Percentiles rank a stretch among this genome's conserved stretches.
phyloP scores from a whole-genome alignment of 1,284 basidiomycete genomes.

The Papiliotrema laurentii region DNA sequence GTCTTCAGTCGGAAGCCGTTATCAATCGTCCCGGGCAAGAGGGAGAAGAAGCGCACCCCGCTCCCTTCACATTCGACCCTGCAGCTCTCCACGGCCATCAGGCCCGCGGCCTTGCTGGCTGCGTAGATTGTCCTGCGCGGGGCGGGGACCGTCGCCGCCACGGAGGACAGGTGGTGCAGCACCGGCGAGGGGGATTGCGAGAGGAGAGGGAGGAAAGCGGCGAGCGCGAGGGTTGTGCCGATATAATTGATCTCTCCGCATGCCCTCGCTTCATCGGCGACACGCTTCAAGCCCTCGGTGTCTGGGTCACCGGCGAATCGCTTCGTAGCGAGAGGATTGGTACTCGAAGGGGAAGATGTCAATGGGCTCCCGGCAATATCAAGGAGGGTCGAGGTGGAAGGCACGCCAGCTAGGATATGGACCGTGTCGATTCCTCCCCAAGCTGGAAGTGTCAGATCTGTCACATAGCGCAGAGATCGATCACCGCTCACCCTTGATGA shows the following conservation, averaged over 20 bases:
- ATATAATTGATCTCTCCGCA: conserved; percentile 50
- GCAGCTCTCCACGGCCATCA: conserved; percentile 68
- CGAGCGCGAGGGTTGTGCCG: conserved; percentile 51
- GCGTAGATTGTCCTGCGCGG: conserved; percentile 82
- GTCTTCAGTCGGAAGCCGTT: conserved; percentile 71
- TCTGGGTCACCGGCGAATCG: conserved; percentile 13
- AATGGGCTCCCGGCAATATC: conserved; percentile 59
- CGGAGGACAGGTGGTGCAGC: conserved; percentile 72
- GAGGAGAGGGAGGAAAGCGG: conserved; percentile 68
- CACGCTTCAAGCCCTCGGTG: conserved; percentile 40
- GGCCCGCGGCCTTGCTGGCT: conserved; percentile 75
- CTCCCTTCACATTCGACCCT: conserved; percentile 54
- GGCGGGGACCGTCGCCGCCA: conserved; percentile 74
- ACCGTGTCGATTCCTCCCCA: conserved; percentile 82
- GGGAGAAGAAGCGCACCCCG: conserved; percentile 47
- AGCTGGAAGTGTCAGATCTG: too few species aligned
- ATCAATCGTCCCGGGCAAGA: conserved; percentile 52
- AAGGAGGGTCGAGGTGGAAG: conserved; percentile 72
- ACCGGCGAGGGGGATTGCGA: conserved; percentile 66
- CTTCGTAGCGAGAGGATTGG: not conserved
- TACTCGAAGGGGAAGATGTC: conserved; percentile 7
- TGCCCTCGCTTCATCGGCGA: conserved; percentile 44
- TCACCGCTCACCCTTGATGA: not conserved
- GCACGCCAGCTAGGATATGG: conserved; percentile 78
- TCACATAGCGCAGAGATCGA: not conserved